Evolutionary conservation across 768 basidiomycete genomes (phyloP).

Genomic region (Lactarius psammicola): DNA sequence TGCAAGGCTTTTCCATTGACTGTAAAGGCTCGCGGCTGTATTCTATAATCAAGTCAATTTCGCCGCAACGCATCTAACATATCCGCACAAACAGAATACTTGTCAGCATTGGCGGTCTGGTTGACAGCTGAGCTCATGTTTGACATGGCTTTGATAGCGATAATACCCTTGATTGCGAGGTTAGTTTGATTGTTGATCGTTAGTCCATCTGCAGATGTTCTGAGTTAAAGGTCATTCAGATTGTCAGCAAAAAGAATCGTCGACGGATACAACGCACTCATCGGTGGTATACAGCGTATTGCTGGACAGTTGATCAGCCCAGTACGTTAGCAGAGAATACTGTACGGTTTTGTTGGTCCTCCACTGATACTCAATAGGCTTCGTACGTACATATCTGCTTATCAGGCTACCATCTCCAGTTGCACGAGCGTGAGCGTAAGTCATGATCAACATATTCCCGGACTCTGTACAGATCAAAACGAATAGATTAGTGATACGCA

Average conservation of each 20-base stretch:
- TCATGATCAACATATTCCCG: conserved; percentile 40
- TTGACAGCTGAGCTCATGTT: conserved; percentile 44
- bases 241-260: conserved; percentile 36
- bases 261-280: conserved; percentile 50
- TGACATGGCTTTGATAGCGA: conserved; percentile 64
- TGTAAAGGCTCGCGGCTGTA: conserved; percentile 1
- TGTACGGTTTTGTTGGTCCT: conserved; percentile 8
- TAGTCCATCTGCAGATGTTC: conserved; percentile 21
- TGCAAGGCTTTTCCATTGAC: conserved; percentile 21
- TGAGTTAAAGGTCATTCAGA: conserved; percentile 8
- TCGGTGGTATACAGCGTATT: conserved; percentile 51
- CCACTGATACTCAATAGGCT: neutral
- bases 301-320: conserved; percentile 35
- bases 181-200: conserved; percentile 57
- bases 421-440: conserved; percentile 33
- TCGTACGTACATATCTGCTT: conserved; percentile 26
- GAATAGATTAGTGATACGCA: neutral
- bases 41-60: conserved; percentile 9
- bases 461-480: conserved; percentile 27
- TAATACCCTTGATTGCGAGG: conserved; percentile 67
- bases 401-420: conserved; percentile 33
- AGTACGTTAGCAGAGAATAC: conserved; percentile 34
- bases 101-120: conserved; percentile 22
- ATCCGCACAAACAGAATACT: conserved; percentile 32
- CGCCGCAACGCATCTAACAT: neutral